Conservation (phyloP, 495 filamentous ascomycete species). For the Cladorrhinum samala region DNA sequence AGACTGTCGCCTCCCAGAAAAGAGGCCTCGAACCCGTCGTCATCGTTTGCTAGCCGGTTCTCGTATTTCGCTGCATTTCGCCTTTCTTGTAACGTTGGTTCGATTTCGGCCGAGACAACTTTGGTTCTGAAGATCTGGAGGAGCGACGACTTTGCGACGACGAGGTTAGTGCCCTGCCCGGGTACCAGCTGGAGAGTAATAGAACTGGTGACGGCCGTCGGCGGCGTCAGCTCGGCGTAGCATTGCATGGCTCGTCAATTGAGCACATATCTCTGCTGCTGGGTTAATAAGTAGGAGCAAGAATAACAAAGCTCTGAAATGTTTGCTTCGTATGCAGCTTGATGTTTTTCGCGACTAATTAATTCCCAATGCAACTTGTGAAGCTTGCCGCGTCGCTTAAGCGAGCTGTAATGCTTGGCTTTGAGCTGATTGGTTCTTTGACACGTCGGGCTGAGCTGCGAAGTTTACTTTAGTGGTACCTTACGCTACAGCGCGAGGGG, state of each 20-base stretch:
- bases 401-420: background rate
- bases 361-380: background rate
- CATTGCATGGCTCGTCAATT: constrained; percentile 43
- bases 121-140: constrained; percentile 77
- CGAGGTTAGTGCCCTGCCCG: constrained; percentile 69
- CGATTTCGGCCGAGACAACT: constrained; percentile 48
- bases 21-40: constrained; percentile 54
- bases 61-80: constrained; percentile 33
- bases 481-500: too few relatives aligned
- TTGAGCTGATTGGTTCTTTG: background rate
- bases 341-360: background rate
- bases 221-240: constrained; percentile 88
- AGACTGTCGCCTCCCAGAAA: constrained; percentile 52
- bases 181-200: constrained; percentile 71
- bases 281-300: too few relatives aligned
- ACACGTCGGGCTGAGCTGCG: background rate
- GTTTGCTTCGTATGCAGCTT: too few relatives aligned
- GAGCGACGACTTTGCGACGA: constrained; percentile 83
- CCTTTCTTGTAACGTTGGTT: constrained; percentile 23
- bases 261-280: constrained; percentile 23
- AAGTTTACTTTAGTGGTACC: too few relatives aligned
- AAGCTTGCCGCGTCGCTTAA: background rate
- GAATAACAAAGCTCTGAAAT: too few relatives aligned
- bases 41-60: constrained; percentile 44
- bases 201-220: constrained; percentile 87